These are phyloP conservation scores for Clausena lansium DNA, from an alignment of 345 rosid species.

Conservation along the genomic window DNA sequence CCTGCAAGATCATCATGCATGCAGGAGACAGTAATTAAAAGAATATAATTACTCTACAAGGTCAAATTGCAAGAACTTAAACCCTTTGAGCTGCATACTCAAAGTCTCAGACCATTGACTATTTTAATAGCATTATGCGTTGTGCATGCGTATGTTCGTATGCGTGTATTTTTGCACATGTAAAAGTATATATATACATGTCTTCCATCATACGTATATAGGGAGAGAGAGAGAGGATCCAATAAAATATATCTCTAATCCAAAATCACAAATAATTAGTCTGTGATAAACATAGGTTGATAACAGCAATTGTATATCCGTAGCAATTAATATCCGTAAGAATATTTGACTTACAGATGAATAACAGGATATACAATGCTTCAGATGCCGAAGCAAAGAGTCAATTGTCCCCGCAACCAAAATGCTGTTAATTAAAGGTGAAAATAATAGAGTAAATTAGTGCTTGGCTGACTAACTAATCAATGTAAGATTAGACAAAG, in stretches of 20 bases:
- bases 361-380: conserved; percentile 15
- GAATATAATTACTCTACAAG: neutral
- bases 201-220: neutral
- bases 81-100: neutral
- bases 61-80: neutral
- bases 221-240: no score
- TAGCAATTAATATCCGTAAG: no score
- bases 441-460: no score
- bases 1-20: neutral
- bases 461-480: no score
- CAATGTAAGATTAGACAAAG: no score
- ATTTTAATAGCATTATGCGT: neutral
- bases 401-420: conserved; percentile 17
- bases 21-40: neutral
- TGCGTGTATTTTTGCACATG: neutral
- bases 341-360: conserved; percentile 19
- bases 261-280: no score
- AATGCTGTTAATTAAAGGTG: neutral
- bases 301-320: no score
- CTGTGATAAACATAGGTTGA: no score
- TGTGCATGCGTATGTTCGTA: neutral
- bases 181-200: neutral
- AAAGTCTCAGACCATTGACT: no score
- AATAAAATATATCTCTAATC: no score
- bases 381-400: conserved; percentile 16